Conservation (phyloP, 2,329 filamentous ascomycete genomes). For the Aspergillus persii region DNA sequence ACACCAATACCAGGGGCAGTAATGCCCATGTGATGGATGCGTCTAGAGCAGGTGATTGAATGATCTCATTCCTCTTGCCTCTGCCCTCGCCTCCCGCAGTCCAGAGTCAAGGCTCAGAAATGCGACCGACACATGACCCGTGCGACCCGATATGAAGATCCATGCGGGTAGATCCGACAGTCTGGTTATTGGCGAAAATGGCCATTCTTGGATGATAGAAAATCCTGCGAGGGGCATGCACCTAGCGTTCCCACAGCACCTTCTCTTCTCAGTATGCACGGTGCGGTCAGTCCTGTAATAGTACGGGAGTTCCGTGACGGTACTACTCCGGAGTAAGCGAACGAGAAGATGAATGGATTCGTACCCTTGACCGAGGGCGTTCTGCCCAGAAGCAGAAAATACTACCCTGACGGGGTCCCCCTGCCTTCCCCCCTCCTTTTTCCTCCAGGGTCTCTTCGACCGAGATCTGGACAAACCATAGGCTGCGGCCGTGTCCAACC, state of each 20-base stretch:
- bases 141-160: background rate
- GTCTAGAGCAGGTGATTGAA: background rate
- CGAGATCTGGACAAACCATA: background rate
- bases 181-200: constrained; percentile 13
- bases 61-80: background rate
- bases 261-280: background rate
- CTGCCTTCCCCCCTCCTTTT: too few species aligned
- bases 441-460: background rate
- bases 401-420: too few species aligned
- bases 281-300: background rate
- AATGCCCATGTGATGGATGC: background rate
- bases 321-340: too few species aligned
- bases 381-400: too few species aligned
- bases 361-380: too few species aligned
- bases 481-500: background rate
- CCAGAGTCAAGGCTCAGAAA: too few species aligned
- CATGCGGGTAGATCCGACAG: constrained; percentile 18
- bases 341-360: background rate
- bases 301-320: too few species aligned
- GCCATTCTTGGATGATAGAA: background rate
- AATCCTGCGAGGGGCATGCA: constrained; percentile 1
- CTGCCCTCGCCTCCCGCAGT: background rate
- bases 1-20: background rate
- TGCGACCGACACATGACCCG: background rate
- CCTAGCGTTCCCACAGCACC: background rate